Base-by-base conservation (phyloP, 257 asterid genomes). In the Osmanthus fragrans region DNA sequence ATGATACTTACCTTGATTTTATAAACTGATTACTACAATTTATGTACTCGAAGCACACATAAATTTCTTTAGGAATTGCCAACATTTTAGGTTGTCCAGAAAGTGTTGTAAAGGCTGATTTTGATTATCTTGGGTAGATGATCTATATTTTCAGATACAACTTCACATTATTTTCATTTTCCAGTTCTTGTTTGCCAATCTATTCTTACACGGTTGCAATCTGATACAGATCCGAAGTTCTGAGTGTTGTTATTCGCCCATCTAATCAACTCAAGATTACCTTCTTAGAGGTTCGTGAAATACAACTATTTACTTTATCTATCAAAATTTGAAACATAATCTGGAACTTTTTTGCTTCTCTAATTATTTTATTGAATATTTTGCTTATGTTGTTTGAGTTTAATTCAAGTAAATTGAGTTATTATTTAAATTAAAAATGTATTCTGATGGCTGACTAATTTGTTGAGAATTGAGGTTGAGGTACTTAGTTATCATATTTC, bases 191-290 rank as follows among this genome's bases (percentile, higher is more conserved):
- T 74, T 72, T 63, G 45, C 75, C 80, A 65, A 32, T 73, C 33
- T 71, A 73, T 73, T 73, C 58, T 81, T 73, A 76, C 82, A 64
- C 70, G 63, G 69, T 75, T 83, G 79, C 66, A 74, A 79, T 89
- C 65, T 82, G 83, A 73, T 73, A 73, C 96, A 94, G 99, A 81
- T 90, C 90, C 74, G 99, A 94, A 89, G 97, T 94, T 76, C 66
- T 94, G 51, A 89, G 94, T 70, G 99, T 92, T 79, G 86, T 94
- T 63, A 76, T 90, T 84, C 94, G 93, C 76, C 91, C 99, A 39
- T 80, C 96, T 77, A 94, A 88, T 88, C 88, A 82, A 86, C 96
- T 94, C 71, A 92, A 94, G 92, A 90, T 92, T 88, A 94, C 99
- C 84, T 94, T 94, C 87, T 84, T 94, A 82, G 97, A 94, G 98